phyloP scores from a whole-genome alignment of 306 rosid genomes.

The Fragaria nilgerrensis region DNA sequence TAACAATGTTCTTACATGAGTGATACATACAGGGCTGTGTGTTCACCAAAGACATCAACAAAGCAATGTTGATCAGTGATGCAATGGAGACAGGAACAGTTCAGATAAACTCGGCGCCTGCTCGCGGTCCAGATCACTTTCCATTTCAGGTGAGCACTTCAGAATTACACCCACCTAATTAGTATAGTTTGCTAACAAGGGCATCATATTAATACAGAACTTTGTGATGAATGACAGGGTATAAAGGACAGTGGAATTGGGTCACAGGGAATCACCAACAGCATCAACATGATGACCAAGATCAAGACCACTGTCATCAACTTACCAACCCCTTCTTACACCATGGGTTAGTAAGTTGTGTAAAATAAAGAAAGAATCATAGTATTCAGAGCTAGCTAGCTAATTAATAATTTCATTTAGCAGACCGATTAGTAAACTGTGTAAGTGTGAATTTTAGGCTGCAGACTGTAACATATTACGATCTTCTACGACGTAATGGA shows the following conservation, averaged over 20 bases:
- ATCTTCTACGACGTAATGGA: background rate
- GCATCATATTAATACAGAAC: background rate
- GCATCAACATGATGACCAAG: constrained; percentile 98
- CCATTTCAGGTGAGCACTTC: constrained; percentile 75
- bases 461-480: constrained; percentile 11
- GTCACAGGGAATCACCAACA: constrained; percentile 96
- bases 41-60: constrained; percentile 91
- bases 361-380: background rate
- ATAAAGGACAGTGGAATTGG: constrained; percentile 97
- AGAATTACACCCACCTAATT: background rate
- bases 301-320: constrained; percentile 84
- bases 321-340: constrained; percentile 87
- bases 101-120: constrained; percentile 97
- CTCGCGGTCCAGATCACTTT: constrained; percentile 98
- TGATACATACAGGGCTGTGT: constrained; percentile 70
- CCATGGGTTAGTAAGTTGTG: constrained; percentile 64
- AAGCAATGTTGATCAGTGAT: constrained; percentile 86
- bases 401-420: background rate
- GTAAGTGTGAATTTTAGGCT: constrained; percentile 15
- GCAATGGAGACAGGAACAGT: constrained; percentile 98
- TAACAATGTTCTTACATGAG: background rate
- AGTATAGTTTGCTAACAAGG: background rate
- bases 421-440: constrained; percentile 1
- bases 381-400: background rate
- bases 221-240: constrained; percentile 50